Evolutionary conservation across 176 grass and related monocot genomes (phyloP).

Genomic region (Rhynchospora pubera): DNA sequence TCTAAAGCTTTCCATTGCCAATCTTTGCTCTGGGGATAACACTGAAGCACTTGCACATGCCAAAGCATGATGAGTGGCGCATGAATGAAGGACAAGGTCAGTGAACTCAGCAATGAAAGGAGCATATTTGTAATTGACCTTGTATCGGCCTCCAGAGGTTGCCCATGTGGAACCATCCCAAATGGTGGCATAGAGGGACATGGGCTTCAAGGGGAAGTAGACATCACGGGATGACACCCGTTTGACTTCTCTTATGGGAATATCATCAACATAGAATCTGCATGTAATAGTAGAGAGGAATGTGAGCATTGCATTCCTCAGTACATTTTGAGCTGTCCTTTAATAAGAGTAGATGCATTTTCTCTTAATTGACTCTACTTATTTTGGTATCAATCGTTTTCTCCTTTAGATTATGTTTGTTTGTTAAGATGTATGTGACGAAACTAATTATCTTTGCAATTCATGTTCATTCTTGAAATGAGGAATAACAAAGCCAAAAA

Average conservation of each 20-base stretch:
- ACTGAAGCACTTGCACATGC: conserved; percentile 1
- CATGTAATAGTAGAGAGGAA: not conserved
- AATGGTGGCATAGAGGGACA: conserved; percentile 92
- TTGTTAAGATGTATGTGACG: not conserved
- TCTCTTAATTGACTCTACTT: not conserved
- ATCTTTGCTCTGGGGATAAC: conserved; percentile 24
- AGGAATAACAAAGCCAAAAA: not conserved
- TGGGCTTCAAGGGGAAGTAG: conserved; percentile 79
- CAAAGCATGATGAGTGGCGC: conserved; percentile 8
- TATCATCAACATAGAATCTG: conserved; percentile 86
- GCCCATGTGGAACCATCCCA: conserved; percentile 96
- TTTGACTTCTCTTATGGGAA: conserved; percentile 65
- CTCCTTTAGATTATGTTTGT: not conserved
- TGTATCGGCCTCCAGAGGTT: conserved; percentile 80
- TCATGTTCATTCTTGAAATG: not conserved
- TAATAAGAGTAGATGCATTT: not conserved
- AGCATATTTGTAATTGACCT: conserved; percentile 94
- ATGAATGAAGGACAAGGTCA: conserved; percentile 62
- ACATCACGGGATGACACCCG: conserved; percentile 41
- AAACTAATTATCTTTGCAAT: not conserved
- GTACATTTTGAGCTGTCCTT: not conserved
- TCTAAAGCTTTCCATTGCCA: conserved; percentile 57
- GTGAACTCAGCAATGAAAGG: conserved; percentile 86
- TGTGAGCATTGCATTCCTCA: not conserved
- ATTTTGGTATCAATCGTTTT: not conserved